A percentile compares a stretch with the other conserved stretches of the same genome.
phyloP scores from a whole-genome alignment of 129 eudicot species.

The Pulicaria dysenterica region DNA sequence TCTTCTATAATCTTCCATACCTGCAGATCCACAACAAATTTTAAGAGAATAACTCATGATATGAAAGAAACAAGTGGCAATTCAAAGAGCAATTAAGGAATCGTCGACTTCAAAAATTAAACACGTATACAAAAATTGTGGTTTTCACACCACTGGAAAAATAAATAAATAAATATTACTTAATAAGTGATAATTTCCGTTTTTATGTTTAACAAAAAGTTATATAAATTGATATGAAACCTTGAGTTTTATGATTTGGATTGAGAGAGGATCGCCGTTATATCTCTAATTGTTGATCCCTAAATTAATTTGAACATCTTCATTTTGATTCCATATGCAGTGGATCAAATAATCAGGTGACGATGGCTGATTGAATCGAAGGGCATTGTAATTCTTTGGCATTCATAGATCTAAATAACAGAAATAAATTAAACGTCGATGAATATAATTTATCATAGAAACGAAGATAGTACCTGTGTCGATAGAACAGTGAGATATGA shows the following conservation, averaged over 20 bases:
- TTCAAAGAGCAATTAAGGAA: no score
- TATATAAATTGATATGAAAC: background rate
- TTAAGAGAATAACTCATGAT: background rate
- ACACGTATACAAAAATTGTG: no score
- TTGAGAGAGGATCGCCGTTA: background rate
- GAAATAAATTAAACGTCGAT: background rate
- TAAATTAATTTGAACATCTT: background rate
- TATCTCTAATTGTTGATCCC: background rate
- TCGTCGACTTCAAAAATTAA: no score
- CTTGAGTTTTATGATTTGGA: background rate
- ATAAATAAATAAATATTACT: no score
- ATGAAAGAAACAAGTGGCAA: no score
- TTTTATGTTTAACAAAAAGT: no score
- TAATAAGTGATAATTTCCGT: no score
- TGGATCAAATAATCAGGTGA: conserved; percentile 1
- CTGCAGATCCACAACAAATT: background rate
- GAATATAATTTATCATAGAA: background rate
- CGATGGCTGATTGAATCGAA: background rate
- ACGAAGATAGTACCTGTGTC: background rate
- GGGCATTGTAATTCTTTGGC: conserved; percentile 14
- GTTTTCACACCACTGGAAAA: no score
- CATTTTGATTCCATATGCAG: conserved; percentile 5
- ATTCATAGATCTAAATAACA: conserved; percentile 15
- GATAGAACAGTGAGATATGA: background rate
- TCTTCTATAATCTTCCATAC: conserved; percentile 44